Evolutionary conservation across 352 stramenopile species (phyloP), one percentile per base, ranked within the genome.

Genomic region (Globisporangium nunn): DNA sequence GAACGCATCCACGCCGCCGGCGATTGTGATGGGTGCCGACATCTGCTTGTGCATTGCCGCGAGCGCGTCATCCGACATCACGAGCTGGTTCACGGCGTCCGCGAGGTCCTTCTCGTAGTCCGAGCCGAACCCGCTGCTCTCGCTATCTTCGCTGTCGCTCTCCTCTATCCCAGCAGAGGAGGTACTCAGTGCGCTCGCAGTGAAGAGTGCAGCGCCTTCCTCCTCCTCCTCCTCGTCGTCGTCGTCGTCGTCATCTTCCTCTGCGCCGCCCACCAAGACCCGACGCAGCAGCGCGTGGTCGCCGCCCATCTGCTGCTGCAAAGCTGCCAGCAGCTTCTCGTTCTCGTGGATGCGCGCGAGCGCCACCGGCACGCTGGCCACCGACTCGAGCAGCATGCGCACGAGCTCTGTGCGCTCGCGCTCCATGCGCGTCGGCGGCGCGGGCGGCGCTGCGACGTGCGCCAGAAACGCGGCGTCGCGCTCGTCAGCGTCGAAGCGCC

Each of bases 91-190:
- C 47, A 88, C 77, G 4, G 81, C 75, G 54, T 88, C 75, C 0
- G 69, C 74, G 6, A 91, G 68, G 59, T 88, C 76, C 8, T 87
- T 78, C 58, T 91, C 81, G 56, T 89, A 91, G 37, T 79, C 76
- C 1, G 73, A 81, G 39, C 65, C 75, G 58, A 76, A 87, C 10
- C 70, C 75, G 52, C 79, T 87, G 57, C 68, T 84, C 17, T 67
- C 58, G 29, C 67, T 62, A 2, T 67, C 56, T 14, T 61, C 58
- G 12, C 50, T 53, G 45, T 52, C 29, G 35, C 15, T 14, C 6
- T 31, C n/a, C 6, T 12, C 44, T 17, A 31, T 18, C 1, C 31
- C 44, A 5, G 1, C n/a, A 12, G 23, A 29, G 17, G 7, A 40
- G 35, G 4, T 10, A 2, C 7, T 8, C 6, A 40, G 1, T 11